phyloP scores from a whole-genome alignment of 2,329 filamentous ascomycete species.

The Fusarium paranaense region DNA sequence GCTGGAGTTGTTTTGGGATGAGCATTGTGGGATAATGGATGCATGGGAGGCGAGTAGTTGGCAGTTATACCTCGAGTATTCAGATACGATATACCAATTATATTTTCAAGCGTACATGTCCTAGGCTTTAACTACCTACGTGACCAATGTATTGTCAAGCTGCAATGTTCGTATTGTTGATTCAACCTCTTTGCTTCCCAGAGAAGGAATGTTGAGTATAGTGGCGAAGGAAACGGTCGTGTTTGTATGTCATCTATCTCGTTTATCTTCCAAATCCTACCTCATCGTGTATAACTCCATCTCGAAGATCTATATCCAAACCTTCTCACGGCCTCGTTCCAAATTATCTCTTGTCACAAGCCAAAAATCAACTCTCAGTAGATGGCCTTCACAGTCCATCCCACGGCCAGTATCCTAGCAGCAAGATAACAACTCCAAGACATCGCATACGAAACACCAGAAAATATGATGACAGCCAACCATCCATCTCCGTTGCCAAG shows the following conservation, averaged over 20 bases:
- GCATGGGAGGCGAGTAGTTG: neutral
- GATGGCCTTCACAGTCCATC: neutral
- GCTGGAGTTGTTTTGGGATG: neutral
- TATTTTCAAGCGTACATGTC: neutral
- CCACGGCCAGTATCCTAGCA: neutral
- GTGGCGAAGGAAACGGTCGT: too few relatives aligned
- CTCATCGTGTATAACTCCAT: neutral
- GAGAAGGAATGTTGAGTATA: too few relatives aligned
- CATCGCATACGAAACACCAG: neutral
- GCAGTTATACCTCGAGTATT: neutral
- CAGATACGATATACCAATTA: constrained; percentile 6
- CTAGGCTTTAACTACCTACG: neutral
- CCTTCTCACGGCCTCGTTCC: neutral
- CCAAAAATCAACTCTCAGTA: neutral
- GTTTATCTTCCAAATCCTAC: neutral
- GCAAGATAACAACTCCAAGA: neutral
- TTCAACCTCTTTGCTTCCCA: neutral
- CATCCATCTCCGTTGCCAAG: neutral
- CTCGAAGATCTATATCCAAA: neutral
- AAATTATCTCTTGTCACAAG: neutral
- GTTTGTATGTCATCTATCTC: neutral
- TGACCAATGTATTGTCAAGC: neutral
- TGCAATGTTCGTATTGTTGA: neutral
- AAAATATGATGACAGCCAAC: neutral
- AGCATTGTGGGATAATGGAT: neutral